phyloP scores from a whole-genome alignment of 441 rosid genomes.

The Kokia cookei region DNA sequence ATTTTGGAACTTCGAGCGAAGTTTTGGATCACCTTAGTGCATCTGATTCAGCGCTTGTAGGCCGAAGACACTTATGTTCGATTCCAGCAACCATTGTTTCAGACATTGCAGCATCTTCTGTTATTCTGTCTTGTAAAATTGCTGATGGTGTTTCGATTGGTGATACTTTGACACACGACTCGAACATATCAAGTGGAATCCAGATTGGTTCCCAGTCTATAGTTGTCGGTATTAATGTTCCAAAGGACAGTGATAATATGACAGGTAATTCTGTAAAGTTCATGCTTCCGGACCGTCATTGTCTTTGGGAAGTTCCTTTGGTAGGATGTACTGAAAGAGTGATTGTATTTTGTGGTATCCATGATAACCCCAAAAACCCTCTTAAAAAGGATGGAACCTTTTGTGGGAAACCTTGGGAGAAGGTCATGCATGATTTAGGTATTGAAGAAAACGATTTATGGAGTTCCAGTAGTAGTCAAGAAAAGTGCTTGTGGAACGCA shows the following conservation, averaged over 20 bases:
- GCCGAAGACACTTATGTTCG: slow-evolving; percentile 88
- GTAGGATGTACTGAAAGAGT: slow-evolving; percentile 60
- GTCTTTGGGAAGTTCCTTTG: slow-evolving; percentile 98
- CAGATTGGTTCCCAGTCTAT: slow-evolving; percentile 89
- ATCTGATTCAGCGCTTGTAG: slow-evolving; percentile 74
- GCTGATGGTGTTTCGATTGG: slow-evolving; percentile 86
- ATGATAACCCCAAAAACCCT: slow-evolving; percentile 81
- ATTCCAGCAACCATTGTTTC: slow-evolving; percentile 86
- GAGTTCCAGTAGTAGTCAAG: slow-evolving; percentile 48
- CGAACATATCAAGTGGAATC: slow-evolving; percentile 58
- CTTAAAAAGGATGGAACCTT: slow-evolving; percentile 68
- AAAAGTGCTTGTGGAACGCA: slow-evolving; percentile 89
- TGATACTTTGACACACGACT: slow-evolving; percentile 87
- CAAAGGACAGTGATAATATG: slow-evolving; percentile 27
- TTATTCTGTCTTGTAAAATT: slow-evolving; percentile 85
- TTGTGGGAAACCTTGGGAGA: slow-evolving; percentile 89
- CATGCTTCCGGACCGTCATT: slow-evolving; percentile 91
- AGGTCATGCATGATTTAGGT: slow-evolving; percentile 64
- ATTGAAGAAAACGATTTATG: slow-evolving; percentile 74
- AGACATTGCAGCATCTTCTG: slow-evolving; percentile 86
- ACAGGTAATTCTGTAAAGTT: slow-evolving; percentile 44
- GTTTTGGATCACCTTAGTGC: slow-evolving; percentile 87
- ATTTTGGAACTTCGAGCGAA: slow-evolving; percentile 97
- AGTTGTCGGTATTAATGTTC: slow-evolving; percentile 77
- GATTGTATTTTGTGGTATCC: slow-evolving; percentile 84